Percentiles rank a stretch among this genome's conserved stretches.
These are phyloP conservation scores for Lactarius deliciosus DNA, from an alignment of 768 basidiomycete species.

Conservation along the genomic window DNA sequence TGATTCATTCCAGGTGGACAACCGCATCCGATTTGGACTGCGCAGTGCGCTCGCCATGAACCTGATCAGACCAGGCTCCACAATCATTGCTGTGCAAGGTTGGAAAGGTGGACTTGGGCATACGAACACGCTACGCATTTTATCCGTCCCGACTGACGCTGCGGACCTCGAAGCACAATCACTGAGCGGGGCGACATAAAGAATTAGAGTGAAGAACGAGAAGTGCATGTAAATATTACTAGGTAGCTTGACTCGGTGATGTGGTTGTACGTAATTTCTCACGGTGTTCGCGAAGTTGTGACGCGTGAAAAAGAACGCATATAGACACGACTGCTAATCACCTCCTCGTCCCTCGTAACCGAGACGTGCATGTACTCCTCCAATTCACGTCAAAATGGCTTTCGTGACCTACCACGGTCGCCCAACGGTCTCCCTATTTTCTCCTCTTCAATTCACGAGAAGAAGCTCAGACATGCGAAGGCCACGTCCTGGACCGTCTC, in stretches of 20 bases:
- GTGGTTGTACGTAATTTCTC: background rate
- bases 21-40: slow-evolving; percentile 87
- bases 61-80: slow-evolving; percentile 84
- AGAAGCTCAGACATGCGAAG: slow-evolving; percentile 50
- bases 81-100: slow-evolving; percentile 96
- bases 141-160: slow-evolving; percentile 77
- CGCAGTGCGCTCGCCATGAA: slow-evolving; percentile 78
- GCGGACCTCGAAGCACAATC: slow-evolving; percentile 78
- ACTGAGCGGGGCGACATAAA: slow-evolving; percentile 37
- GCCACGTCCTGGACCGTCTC: slow-evolving; percentile 56
- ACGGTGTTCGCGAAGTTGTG: background rate
- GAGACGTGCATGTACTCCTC: slow-evolving; percentile 45
- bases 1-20: slow-evolving; percentile 61
- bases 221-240: background rate
- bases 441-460: slow-evolving; percentile 65
- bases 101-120: slow-evolving; percentile 98
- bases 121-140: slow-evolving; percentile 85
- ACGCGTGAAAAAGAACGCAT: background rate
- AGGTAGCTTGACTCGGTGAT: background rate
- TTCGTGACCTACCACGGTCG: slow-evolving; percentile 44
- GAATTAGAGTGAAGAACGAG: slow-evolving; percentile 18
- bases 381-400: slow-evolving; percentile 47
- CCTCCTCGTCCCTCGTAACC: background rate
- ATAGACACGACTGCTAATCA: background rate
- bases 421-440: slow-evolving; percentile 48